Conservation (phyloP, 148 eudicot species). For the Polygonum maritimum region DNA sequence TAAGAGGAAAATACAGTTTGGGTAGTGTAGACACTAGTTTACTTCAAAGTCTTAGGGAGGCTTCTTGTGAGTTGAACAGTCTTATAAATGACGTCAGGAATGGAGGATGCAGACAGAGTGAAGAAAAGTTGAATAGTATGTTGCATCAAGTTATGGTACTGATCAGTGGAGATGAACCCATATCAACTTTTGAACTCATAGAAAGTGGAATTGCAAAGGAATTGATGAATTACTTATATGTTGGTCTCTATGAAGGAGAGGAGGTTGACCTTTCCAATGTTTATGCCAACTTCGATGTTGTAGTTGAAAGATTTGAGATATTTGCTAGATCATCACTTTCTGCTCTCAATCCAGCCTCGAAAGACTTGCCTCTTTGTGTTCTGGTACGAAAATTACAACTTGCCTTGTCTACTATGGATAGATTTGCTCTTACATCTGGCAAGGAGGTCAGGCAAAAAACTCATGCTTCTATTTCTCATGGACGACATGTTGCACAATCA, state of each 20-base stretch:
- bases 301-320: conserved; percentile 53
- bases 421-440: conserved; percentile 48
- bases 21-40: conserved; percentile 47
- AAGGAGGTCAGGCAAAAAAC: conserved; percentile 32
- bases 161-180: conserved; percentile 52
- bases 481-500: conserved; percentile 38
- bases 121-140: conserved; percentile 40
- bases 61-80: conserved; percentile 45
- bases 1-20: conserved; percentile 42
- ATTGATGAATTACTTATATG: conserved; percentile 49
- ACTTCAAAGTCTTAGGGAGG: conserved; percentile 56
- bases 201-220: conserved; percentile 84
- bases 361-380: conserved; percentile 31
- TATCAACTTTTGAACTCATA: conserved; percentile 87
- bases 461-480: conserved; percentile 61
- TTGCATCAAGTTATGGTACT: conserved; percentile 50
- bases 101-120: conserved; percentile 23
- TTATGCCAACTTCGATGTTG: conserved; percentile 14
- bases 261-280: conserved; percentile 17
- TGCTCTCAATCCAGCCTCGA: conserved; percentile 24
- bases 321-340: conserved; percentile 53
- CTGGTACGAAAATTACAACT: conserved; percentile 56
- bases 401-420: conserved; percentile 73
- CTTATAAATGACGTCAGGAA: conserved; percentile 23
- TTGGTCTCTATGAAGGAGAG: conserved; percentile 28